Evolutionary conservation across 108 stramenopile species (phyloP).

Genomic region (Fragilariopsis cylindrus): DNA sequence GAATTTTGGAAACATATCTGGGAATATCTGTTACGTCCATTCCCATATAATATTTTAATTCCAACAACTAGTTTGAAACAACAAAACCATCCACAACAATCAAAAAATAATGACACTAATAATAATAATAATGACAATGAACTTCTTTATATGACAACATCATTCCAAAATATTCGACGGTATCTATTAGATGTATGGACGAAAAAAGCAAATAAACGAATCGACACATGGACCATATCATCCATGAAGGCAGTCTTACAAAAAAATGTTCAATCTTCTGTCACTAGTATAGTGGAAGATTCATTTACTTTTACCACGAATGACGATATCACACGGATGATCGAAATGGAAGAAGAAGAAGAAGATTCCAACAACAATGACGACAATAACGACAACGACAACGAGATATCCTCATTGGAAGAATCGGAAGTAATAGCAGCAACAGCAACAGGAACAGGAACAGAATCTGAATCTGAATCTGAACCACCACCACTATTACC

Average conservation of each 20-base stretch:
- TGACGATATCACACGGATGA: not conserved
- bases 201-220: not conserved
- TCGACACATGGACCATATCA: not conserved
- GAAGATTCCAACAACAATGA: not conserved
- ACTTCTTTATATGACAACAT: too few relatives aligned
- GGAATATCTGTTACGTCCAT: not conserved
- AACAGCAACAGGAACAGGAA: too few relatives aligned
- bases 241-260: not conserved
- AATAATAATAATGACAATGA: too few relatives aligned
- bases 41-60: not conserved
- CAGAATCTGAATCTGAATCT: too few relatives aligned
- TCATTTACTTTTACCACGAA: not conserved
- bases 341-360: not conserved
- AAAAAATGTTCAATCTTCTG: not conserved
- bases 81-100: not conserved
- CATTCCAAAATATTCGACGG: too few relatives aligned
- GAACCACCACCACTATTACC: too few relatives aligned
- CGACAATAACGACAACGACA: not conserved
- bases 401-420: too few relatives aligned
- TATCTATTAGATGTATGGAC: not conserved
- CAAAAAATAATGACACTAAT: too few relatives aligned
- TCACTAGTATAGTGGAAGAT: not conserved
- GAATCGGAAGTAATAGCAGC: too few relatives aligned
- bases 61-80: not conserved
- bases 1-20: conserved; percentile 9